Conservation (phyloP, 208 protist genomes). For the Leptomonas pyrrhocoris region DNA sequence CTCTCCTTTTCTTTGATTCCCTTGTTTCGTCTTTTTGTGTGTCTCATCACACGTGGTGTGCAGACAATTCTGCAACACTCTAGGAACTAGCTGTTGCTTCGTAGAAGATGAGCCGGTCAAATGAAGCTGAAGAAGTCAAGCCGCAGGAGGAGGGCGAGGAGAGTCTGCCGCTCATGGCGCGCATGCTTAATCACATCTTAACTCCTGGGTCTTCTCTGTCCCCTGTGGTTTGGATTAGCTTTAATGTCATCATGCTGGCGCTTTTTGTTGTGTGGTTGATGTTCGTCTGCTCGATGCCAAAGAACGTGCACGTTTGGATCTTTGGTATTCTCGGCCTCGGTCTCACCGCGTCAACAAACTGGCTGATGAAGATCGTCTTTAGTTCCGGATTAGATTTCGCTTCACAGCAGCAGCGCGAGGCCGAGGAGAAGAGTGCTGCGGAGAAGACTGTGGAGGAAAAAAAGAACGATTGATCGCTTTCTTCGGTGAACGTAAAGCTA, state of each 20-base stretch:
- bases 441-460: slow-evolving; percentile 27
- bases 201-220: slow-evolving; percentile 89
- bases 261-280: slow-evolving; percentile 77
- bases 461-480: slow-evolving; percentile 36
- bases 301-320: slow-evolving; percentile 84
- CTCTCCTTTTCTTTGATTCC: neutral
- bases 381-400: slow-evolving; percentile 59
- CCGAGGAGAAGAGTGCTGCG: slow-evolving; percentile 14
- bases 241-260: slow-evolving; percentile 82
- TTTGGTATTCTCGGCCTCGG: slow-evolving; percentile 87
- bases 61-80: neutral
- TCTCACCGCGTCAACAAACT: slow-evolving; percentile 83
- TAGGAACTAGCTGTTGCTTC: too few relatives aligned
- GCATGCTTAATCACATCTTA: slow-evolving; percentile 80
- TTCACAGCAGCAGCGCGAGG: slow-evolving; percentile 37
- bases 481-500: neutral
- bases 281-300: slow-evolving; percentile 77
- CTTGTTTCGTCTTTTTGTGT: neutral
- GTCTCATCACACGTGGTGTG: neutral
- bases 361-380: slow-evolving; percentile 87
- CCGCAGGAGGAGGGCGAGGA: slow-evolving; percentile 37
- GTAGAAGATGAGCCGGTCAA: neutral
- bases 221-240: slow-evolving; percentile 74
- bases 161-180: slow-evolving; percentile 61
- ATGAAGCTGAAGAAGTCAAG: slow-evolving; percentile 1